Evolutionary conservation across 805 yeast species (phyloP), one percentile per base, ranked within the genome.

Genomic region (Wickerhamiella lipophila): DNA sequence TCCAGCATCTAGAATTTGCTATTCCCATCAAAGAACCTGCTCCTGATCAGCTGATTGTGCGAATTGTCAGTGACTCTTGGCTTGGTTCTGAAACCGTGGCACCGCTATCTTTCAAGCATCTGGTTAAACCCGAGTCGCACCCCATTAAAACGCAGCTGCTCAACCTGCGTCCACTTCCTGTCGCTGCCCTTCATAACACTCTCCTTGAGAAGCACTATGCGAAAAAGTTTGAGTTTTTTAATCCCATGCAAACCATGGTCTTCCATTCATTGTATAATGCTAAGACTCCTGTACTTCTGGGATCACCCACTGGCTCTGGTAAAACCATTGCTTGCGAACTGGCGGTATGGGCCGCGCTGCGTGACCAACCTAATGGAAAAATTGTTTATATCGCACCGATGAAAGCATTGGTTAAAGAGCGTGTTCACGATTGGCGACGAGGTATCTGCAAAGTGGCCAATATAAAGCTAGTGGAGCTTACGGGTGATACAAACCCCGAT

Each of bases 261-360:
- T 92, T 92, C 67, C 95, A 88, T 60, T 76, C 95, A 0, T 66
- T 92, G 42, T 92, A 88, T 66, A 79, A 92, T 63, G 68, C 81
- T 0, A 76, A 82, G 53, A 74, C 81, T 1, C 83, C 83, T 61
- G 88, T 82, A 0, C 83, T 92, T 63, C 84, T 92, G 41, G 99
- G 99, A 8, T 87, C 97, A 0, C 99, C 99, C 2, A 92, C 98
- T 1, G 98, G 98, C 21, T 89, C 96, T 0, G 99, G 99, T 56
- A 92, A 92, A 64, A 92, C 98, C 0, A 82, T 92, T 29, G 97
- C 94, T 25, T 95, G 97, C 0, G 99, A 92, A 61, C 66, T 92
- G 49, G 97, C 97, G 0, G 84, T 92, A 13, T 92, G 97, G 96
- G 89, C 87, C 62, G 96, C 98, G 0, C 83, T 89, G 62, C 76